Base-by-base conservation (phyloP, 495 filamentous ascomycete genomes). In the Durotheca rogersii region DNA sequence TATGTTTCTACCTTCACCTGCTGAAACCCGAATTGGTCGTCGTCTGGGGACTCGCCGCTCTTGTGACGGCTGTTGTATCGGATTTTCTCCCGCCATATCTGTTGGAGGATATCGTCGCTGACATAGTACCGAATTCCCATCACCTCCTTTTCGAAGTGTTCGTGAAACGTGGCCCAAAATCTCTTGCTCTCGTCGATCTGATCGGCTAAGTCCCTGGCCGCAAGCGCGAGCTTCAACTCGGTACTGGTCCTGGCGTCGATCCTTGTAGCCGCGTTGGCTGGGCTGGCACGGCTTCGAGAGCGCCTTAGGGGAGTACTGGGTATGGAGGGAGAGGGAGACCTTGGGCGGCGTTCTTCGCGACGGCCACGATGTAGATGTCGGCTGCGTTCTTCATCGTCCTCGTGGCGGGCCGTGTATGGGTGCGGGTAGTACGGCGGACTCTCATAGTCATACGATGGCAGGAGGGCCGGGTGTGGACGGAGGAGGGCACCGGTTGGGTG, bases 71-170 rank as follows among this genome's bases (percentile, higher is more conserved):
- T 34, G 21, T 60, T 49, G 16, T 59, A 37, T 14, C 48, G 41
- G 6, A 64, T 59, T 44, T 52, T 72, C 32, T 49, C 47, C 29
- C 47, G 45, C 67, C 67, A 72, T 7, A 70, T 51, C n/a, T 56
- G 35, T 16, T 53, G 54, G 17, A 70, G 51, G 19, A 64, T 39
- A 34, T 59, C 50, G 7, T 23, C 31, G 7, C 44, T 36, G 17
- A 49, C 53, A 41, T 67, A 72, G 25, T 59, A 46, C 30, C 45
- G 62, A 35, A 69, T 58, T 1, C 12, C 17, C 2, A 29, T 17
- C 25, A 65, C 54, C 30, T 70, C 64, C 1, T 27, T 38, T 9
- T 59, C 58, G 29, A 62, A 72, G 6, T 66, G 60, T 1, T 52
- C 17, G 10, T 53, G 52, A 41, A 70, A 70, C 3, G 10, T 25